Base-by-base conservation (phyloP, 208 protist genomes). In the Leishmania turanica region DNA sequence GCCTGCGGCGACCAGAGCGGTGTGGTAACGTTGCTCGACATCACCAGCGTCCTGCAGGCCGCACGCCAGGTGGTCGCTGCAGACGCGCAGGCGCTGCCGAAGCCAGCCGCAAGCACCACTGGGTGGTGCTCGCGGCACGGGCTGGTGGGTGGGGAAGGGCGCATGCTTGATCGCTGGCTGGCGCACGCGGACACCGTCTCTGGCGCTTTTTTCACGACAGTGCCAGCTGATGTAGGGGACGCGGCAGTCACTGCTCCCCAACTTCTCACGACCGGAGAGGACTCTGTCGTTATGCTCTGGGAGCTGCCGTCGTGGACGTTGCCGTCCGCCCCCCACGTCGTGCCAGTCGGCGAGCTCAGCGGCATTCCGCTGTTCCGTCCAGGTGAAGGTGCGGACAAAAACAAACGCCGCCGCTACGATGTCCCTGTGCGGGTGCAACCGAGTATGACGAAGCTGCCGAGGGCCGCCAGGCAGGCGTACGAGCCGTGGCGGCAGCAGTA, bases 141-240 rank as follows among this genome's bases (percentile, higher is more conserved):
- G 21, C 40, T 90, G 65, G 85, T 91, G 77, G 45, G 64, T 3
- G 56, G 47, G 69, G 51, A 79, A 91, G 27, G 9, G 75, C 45
- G 81, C 27, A 85, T 96, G 66, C 58, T 95, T 3, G 89, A 92
- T 40, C 94, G 94, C 19, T 97, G 94, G 94, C 87, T 88, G 49
- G 94, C 87, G 34, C 92, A 97, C 76, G 42, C 53, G 37, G 73
- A 95, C 7, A 85, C 87, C 60, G 87, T 96, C 3, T 87, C 86
- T 0, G 85, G 88, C 21, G 66, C 94, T 4, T 84, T 75, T 51
- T 80, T 84, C 45, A 71, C 76, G 1, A 47, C 27, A 27, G 62
- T 60, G 11, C 53, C 45, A 24, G 66, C 70, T 6, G 78, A 58
- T 3, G 78, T 62, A 0, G 31, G 40, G 51, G 47, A 11, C 64